phyloP scores from a whole-genome alignment of 352 stramenopile genomes.

The Globisporangium paroecandrum region DNA sequence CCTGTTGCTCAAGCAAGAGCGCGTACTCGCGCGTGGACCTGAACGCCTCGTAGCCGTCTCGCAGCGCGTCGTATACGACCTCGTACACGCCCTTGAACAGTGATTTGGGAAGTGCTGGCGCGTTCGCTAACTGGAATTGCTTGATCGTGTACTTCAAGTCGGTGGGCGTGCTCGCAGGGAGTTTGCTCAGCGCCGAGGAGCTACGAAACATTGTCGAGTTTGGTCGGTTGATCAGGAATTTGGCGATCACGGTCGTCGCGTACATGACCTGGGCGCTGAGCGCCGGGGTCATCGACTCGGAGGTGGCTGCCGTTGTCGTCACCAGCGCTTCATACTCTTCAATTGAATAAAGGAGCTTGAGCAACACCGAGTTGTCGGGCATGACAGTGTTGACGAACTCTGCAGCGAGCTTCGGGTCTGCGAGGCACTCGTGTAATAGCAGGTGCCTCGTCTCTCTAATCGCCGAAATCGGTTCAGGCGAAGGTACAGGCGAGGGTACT shows the following conservation, averaged over 20 bases:
- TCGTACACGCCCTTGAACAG: constrained; percentile 32
- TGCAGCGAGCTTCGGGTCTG: constrained; percentile 38
- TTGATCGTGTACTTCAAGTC: constrained; percentile 13
- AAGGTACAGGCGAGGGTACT: not conserved
- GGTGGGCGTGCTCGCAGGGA: not conserved
- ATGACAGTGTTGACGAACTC: constrained; percentile 39
- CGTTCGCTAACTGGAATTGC: constrained; percentile 1
- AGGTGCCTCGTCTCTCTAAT: constrained; percentile 8
- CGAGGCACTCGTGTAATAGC: constrained; percentile 36
- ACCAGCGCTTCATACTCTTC: constrained; percentile 44
- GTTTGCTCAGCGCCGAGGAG: constrained; percentile 10
- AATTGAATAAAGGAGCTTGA: constrained; percentile 39
- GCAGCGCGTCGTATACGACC: constrained; percentile 23
- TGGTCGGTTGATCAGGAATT: constrained; percentile 17
- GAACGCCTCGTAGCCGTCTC: constrained; percentile 32
- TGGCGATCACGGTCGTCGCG: constrained; percentile 31
- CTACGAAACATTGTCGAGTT: not conserved
- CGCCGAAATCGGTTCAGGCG: not conserved
- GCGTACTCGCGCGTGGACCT: constrained; percentile 30
- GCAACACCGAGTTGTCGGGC: constrained; percentile 30
- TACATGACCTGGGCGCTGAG: constrained; percentile 25
- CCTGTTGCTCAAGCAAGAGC: constrained; percentile 18
- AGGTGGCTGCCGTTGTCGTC: not conserved
- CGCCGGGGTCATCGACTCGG: constrained; percentile 5
- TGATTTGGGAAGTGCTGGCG: constrained; percentile 18